Evolutionary conservation across 495 filamentous ascomycete genomes (phyloP), one percentile per base, ranked within the genome.

Genomic region (Patellaria atrata): DNA sequence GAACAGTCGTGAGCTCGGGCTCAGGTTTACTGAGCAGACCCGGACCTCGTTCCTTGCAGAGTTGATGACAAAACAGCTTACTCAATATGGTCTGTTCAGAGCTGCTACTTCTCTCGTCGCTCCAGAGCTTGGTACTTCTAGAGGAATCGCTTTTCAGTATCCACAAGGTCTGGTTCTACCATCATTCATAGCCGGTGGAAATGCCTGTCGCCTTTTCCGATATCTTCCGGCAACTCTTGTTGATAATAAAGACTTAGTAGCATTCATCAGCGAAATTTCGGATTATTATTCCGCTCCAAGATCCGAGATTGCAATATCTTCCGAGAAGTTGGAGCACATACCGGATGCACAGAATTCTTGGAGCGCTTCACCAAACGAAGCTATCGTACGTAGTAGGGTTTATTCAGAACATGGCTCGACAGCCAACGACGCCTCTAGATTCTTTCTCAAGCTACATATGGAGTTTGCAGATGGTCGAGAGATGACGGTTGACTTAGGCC

Each of bases 141-240:
- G n/a, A n/a, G 56, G 54, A 5, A 57, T 56, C 38, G 56, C 50
- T 1, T 55, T 59, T 20, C 56, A 59, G 44, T 59, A 56, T 40
- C 28, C 16, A 11, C 30, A 51, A 32, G 56, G 56, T 0, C 8
- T 48, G 11, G 22, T 59, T 11, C 37, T 59, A 12, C 56, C 56
- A 2, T 41, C 52, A 3, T 30, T 54, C 6, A 38, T 57, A 2
- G 12, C 30, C 2, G 46, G 45, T 1, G 42, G 42, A 3, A 34
- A 32, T 1, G 35, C 45, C 12, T 29, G 49, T 6, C 51, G 50
- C 37, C 38, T 59, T 5, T 31, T 59, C 3, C 43, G 49, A 19
- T 59, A 56, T 35, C 4, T 50, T 14, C 54, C 56, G 0, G 40
- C 48, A 2, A 28, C 26, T 15, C 1, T 59, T 2, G 43, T 45